These are phyloP conservation scores for Plasmodium gonderi DNA, from an alignment of 169 alveolate species.

Conservation along the genomic window DNA sequence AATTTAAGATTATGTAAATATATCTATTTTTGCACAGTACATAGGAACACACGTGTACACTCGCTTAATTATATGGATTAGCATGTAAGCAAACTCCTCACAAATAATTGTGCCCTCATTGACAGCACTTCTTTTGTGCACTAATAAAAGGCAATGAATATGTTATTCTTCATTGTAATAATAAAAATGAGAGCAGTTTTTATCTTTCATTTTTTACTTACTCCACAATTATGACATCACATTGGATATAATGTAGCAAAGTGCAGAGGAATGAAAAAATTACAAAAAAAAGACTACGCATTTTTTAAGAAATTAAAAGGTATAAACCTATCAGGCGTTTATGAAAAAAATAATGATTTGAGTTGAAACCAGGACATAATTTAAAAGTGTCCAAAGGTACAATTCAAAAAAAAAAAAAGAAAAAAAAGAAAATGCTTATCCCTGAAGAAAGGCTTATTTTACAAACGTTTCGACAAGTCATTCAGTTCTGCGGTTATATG, in stretches of 20 bases:
- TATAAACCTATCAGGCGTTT: neutral
- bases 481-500: neutral
- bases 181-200: conserved; percentile 3
- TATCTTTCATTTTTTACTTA: conserved; percentile 14
- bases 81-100: neutral
- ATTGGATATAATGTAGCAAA: conserved; percentile 21
- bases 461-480: neutral
- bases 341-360: conserved; percentile 4
- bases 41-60: neutral
- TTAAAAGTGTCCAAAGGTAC: conserved; percentile 1
- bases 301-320: conserved; percentile 34
- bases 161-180: neutral
- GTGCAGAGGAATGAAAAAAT: conserved; percentile 32
- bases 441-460: neutral
- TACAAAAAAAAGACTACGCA: conserved; percentile 37
- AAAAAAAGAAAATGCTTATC: neutral
- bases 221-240: conserved; percentile 71
- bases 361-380: conserved; percentile 23
- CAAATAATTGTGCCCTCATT: neutral
- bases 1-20: neutral
- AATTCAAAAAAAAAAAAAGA: neutral
- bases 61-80: neutral
- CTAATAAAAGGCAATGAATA: neutral
- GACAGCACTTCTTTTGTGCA: neutral
- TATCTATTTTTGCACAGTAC: neutral